Percentiles rank a stretch among this genome's conserved stretches.
Evolutionary conservation across 83 land plant genomes (phyloP).

Genomic region (Isoetes engelmannii): DNA sequence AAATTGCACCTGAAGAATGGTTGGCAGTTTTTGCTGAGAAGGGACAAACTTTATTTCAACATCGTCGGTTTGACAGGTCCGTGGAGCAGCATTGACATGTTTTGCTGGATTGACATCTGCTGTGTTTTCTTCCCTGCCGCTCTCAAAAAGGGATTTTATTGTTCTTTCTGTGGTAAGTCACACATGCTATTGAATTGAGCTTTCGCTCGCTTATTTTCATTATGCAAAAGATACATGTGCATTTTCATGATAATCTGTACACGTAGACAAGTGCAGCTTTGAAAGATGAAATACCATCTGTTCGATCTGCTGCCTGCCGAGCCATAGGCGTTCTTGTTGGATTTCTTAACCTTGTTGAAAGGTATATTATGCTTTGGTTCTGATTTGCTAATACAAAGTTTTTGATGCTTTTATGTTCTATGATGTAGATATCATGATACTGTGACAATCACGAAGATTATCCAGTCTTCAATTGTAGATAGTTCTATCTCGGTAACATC

Average conservation of each 20-base stretch:
- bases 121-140: constrained; percentile 49
- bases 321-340: constrained; percentile 83
- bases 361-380: constrained; percentile 30
- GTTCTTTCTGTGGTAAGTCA: constrained; percentile 48
- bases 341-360: constrained; percentile 50
- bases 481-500: too few species aligned
- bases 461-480: too few species aligned
- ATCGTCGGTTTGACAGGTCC: constrained; percentile 42
- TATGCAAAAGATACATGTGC: neutral
- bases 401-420: too few species aligned
- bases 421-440: too few species aligned
- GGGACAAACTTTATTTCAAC: too few species aligned
- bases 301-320: constrained; percentile 91
- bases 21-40: neutral
- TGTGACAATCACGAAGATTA: too few species aligned
- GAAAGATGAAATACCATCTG: constrained; percentile 67
- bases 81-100: constrained; percentile 85
- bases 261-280: constrained; percentile 52
- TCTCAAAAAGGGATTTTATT: constrained; percentile 49
- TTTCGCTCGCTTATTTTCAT: neutral
- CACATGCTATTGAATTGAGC: neutral
- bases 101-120: constrained; percentile 84
- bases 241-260: neutral
- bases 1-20: neutral
- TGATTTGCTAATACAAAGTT: neutral